phyloP scores from a whole-genome alignment of 768 basidiomycete genomes.

The Pulveroboletus ravenelii region DNA sequence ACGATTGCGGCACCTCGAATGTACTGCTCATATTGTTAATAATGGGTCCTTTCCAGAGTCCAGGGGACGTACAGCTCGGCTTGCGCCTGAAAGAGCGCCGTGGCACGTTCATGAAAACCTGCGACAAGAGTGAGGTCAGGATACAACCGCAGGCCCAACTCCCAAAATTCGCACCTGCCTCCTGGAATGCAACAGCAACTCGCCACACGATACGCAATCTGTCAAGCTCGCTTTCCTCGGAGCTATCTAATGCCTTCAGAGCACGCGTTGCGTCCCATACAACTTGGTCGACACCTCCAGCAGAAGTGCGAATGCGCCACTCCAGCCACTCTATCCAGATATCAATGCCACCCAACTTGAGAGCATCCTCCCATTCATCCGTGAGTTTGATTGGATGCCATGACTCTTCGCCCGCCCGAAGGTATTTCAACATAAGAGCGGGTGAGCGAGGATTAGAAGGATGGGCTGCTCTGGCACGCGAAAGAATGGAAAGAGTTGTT shows the following conservation, averaged over 20 bases:
- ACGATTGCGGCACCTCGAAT: conserved; percentile 50
- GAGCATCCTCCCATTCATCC: conserved; percentile 67
- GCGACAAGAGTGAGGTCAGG: conserved; percentile 2
- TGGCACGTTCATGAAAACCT: conserved; percentile 74
- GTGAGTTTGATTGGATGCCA: conserved; percentile 55
- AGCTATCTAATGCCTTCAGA: conserved; percentile 37
- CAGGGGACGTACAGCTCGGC: conserved; percentile 61
- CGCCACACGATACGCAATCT: conserved; percentile 70
- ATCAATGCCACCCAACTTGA: conserved; percentile 47
- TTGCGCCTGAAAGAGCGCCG: conserved; percentile 78
- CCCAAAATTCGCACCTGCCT: conserved; percentile 53
- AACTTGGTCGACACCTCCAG: conserved; percentile 47
- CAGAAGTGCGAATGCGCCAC: conserved; percentile 56
- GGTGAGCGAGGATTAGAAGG: conserved; percentile 47
- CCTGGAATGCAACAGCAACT: conserved; percentile 52
- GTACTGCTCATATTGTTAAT: conserved; percentile 37
- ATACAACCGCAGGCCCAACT: neutral
- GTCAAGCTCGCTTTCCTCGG: conserved; percentile 45
- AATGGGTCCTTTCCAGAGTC: conserved; percentile 2
- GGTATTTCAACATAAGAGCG: conserved; percentile 54
- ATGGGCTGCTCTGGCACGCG: conserved; percentile 57
- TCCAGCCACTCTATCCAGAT: conserved; percentile 80
- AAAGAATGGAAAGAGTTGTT: conserved; percentile 61
- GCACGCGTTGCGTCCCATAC: conserved; percentile 49
- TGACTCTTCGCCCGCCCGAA: conserved; percentile 68